phyloP scores from a whole-genome alignment of 257 asterid genomes.

The Craterostigma plantagineum region DNA sequence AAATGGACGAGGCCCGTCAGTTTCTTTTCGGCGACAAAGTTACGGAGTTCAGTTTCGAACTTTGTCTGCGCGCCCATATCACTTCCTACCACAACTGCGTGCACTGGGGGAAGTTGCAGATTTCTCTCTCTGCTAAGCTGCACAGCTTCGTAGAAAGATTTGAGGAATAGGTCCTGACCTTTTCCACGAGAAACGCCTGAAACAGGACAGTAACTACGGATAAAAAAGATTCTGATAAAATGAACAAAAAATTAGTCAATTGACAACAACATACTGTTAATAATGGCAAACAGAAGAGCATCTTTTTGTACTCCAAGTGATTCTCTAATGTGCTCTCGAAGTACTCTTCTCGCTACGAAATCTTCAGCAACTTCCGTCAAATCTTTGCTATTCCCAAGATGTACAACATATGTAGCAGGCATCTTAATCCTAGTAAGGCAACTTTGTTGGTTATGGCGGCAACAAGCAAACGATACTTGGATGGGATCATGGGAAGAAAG shows the following conservation, averaged over 20 bases:
- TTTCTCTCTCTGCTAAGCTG: slow-evolving; percentile 49
- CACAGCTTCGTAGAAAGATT: slow-evolving; percentile 58
- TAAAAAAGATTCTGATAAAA: too few species aligned
- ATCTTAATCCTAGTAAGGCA: slow-evolving; percentile 60
- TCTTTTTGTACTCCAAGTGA: slow-evolving; percentile 78
- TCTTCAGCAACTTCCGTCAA: slow-evolving; percentile 83
- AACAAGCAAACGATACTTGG: too few species aligned
- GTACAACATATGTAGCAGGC: slow-evolving; percentile 90
- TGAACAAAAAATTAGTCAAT: too few species aligned
- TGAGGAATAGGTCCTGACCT: slow-evolving; percentile 89
- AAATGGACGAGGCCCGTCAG: slow-evolving; percentile 57
- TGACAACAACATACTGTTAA: slow-evolving; percentile 57
- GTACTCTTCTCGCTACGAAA: slow-evolving; percentile 58
- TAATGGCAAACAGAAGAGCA: slow-evolving; percentile 63
- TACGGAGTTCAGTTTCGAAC: slow-evolving; percentile 70
- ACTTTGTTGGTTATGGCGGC: neutral
- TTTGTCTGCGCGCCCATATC: slow-evolving; percentile 73
- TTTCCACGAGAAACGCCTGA: slow-evolving; percentile 97
- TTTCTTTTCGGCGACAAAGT: slow-evolving; percentile 47
- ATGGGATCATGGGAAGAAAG: too few species aligned
- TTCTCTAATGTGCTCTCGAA: slow-evolving; percentile 79
- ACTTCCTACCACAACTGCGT: slow-evolving; percentile 83
- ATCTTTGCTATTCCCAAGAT: slow-evolving; percentile 93
- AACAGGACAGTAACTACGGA: slow-evolving; percentile 8
- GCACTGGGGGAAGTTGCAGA: slow-evolving; percentile 51